Evolutionary conservation across 495 filamentous ascomycete species (phyloP), one percentile per base, ranked within the genome.

Genomic region (Lentithecium fluviatile): DNA sequence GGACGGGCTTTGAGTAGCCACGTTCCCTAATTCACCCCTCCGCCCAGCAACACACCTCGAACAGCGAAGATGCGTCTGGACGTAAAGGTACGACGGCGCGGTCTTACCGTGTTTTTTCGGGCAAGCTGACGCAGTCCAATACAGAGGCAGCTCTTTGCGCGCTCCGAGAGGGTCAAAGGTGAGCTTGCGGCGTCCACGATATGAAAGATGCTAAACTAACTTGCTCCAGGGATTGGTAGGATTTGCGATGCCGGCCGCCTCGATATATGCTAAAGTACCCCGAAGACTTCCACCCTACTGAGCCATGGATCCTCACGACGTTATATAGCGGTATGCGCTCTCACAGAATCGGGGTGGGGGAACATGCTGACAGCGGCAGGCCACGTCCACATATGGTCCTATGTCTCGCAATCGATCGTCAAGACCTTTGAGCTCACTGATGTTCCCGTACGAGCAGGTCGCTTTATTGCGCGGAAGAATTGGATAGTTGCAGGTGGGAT

Each of bases 361-460:
- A 49, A 29, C 21, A 23, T 36, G 52, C 57, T 61, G 47, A 60
- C 32, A 13, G 56, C 1, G 7, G 48, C 56, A 91, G 86, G 93
- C 76, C 94, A 97, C 81, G 95, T 95, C 70, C 93, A 97, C 79
- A 97, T 99, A 71, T 99, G 94, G 95, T 97, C 92, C 10, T 96
- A 96, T 77, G 94, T 97, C 75, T 91, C 92, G 48, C 95, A 96
- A 76, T 87, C 90, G 26, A 91, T 99, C 62, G 90, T 99, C 75
- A 97, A 97, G 79, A 96, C 95, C 15, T 99, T 99, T 77, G 95
- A 99, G 79, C 86, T 99, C 56, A 96, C 93, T 71, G 94, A 99
- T 83, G 94, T 99, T 49, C 94, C 94, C 60, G 94, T 97, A 50
- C 87, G 94, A 75, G 95, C 95, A 43, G 94, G 94, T 68, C 89